A percentile compares a stretch with the other conserved stretches of the same genome.
These are phyloP conservation scores for Cercophora samala DNA, from an alignment of 495 filamentous ascomycete genomes.

Conservation along the genomic window DNA sequence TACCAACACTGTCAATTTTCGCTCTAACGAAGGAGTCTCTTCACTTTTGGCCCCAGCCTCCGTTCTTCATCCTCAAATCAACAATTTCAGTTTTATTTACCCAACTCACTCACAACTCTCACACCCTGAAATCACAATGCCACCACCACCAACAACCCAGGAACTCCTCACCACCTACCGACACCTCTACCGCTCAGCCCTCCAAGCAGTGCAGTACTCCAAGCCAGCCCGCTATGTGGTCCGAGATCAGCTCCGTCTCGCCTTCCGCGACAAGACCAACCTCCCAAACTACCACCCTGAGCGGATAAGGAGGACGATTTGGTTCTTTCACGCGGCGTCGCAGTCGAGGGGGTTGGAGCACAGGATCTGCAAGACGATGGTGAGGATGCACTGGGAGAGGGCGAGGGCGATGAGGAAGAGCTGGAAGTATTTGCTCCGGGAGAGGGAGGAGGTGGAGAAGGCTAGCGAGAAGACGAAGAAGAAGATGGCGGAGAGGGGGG, in stretches of 20 bases:
- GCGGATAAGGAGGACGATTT: constrained; percentile 67
- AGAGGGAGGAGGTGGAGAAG: neutral
- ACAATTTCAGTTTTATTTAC: too few relatives aligned
- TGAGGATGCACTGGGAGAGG: constrained; percentile 52
- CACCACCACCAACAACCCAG: constrained; percentile 6
- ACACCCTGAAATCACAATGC: constrained; percentile 1
- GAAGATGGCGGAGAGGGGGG: neutral
- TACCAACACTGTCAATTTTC: too few relatives aligned
- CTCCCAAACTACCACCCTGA: constrained; percentile 50
- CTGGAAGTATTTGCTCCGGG: constrained; percentile 11
- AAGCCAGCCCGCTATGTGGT: constrained; percentile 68
- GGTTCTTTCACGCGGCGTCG: constrained; percentile 71
- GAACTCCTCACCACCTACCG: constrained; percentile 75
- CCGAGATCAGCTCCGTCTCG: constrained; percentile 59
- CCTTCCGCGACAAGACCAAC: constrained; percentile 61
- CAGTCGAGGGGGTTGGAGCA: constrained; percentile 70
- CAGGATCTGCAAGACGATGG: constrained; percentile 69
- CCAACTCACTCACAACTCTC: too few relatives aligned
- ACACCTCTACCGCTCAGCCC: constrained; percentile 64
- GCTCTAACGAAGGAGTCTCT: too few relatives aligned
- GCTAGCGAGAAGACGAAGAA: neutral
- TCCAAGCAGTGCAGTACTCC: constrained; percentile 78
- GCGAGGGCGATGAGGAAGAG: neutral
- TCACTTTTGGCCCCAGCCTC: too few relatives aligned
- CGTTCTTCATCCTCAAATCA: too few relatives aligned